phyloP scores from a whole-genome alignment of 179 eudicot genomes.

The Spergularia azorica region DNA sequence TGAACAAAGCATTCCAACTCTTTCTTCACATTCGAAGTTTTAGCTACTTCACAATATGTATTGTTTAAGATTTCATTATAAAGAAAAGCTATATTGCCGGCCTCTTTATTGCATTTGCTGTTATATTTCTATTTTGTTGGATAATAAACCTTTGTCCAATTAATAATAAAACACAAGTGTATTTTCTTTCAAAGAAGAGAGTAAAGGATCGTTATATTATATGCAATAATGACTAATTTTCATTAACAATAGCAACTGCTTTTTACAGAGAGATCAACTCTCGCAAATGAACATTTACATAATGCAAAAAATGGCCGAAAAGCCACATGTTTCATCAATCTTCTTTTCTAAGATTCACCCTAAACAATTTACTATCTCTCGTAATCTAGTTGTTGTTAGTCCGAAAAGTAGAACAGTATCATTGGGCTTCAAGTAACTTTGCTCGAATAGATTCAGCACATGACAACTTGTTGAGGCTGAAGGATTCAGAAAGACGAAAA shows the following conservation, averaged over 20 bases:
- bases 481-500: slow-evolving; percentile 3
- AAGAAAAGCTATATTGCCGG: too few relatives aligned
- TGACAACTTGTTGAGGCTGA: slow-evolving; percentile 41
- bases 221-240: too few relatives aligned
- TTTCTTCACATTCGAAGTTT: too few relatives aligned
- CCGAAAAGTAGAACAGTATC: background rate
- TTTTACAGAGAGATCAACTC: slow-evolving; percentile 13
- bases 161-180: too few relatives aligned
- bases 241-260: background rate
- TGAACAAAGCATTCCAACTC: too few relatives aligned
- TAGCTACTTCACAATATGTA: too few relatives aligned
- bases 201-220: too few relatives aligned
- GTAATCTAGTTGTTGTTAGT: slow-evolving; percentile 7
- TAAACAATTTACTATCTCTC: slow-evolving; percentile 4
- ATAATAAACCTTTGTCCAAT: too few relatives aligned
- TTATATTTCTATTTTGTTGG: too few relatives aligned
- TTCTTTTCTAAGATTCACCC: background rate
- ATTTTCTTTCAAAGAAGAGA: too few relatives aligned
- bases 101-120: too few relatives aligned
- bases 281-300: slow-evolving; percentile 22
- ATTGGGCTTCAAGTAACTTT: slow-evolving; percentile 31
- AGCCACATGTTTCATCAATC: slow-evolving; percentile 4
- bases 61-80: too few relatives aligned
- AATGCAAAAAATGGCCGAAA: background rate
- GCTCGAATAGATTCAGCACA: slow-evolving; percentile 33